Evolutionary conservation across 345 rosid genomes (phyloP), one percentile per base, ranked within the genome.

Genomic region (Cardamine chenopodiifolia): DNA sequence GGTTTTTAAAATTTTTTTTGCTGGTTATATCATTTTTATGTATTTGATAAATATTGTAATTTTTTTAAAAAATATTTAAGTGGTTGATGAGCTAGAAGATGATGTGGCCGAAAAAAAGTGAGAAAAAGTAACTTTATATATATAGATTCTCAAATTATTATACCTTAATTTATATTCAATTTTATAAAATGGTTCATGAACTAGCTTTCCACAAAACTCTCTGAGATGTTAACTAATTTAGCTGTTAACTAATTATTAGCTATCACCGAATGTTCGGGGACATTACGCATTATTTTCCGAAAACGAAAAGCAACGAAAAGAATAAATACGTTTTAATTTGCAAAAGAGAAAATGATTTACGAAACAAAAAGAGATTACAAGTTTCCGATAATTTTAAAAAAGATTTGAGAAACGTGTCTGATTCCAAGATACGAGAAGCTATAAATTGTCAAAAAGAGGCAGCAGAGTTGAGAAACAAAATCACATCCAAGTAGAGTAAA

Each of bases 391-490:
- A 13, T 6, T 52, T 18, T 1, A 31, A 34, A 53, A 39, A 22
- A 4, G n/a, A 32, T 31, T 17, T 17, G 17, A 17, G 23, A 64
- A 29, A 28, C n/a, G 28, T 11, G 71, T 55, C 15, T 45, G 50
- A 26, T 45, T 31, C 48, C 11, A 73, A 55, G 22, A 42, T 29
- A 19, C 11, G 26, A 54, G 19, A 62, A 62, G 19, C 70, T 53
- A 63, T 63, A 29, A 39, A 63, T 3, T 18, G 63, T 52, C 54
- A 28, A 56, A 56, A 32, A 35, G 14, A 23, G 7, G 11, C 50
- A 34, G 12, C 34, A 14, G 31, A 45, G 22, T 40, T 44, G 2
- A 40, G 0, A 55, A 42, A 42, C 28, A 28, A 62, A 50, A 62
- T 20, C 58, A 25, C 29, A 65, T 54, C 4, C 4, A 2, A 42